Evolutionary conservation across 2,329 filamentous ascomycete species (phyloP), one percentile per base, ranked within the genome.

Genomic region (Cucurbitaria berberidis): DNA sequence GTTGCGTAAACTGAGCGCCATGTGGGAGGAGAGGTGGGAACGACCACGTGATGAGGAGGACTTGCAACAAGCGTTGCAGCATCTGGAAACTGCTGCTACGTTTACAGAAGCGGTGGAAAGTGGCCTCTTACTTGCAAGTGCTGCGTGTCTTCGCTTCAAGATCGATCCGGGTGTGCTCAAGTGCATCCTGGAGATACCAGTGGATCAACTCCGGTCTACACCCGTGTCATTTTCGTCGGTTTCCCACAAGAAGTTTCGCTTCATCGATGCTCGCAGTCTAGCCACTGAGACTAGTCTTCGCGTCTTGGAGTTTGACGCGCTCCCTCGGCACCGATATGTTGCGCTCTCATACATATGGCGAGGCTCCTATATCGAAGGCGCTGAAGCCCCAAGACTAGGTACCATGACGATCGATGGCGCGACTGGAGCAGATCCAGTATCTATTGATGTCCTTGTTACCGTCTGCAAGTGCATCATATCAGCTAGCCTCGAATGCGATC

Each of bases 321-420:
- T 51, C 2, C 42, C 48, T 15, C 29, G n/a, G 8, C 41, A 42
- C 7, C 32, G 35, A 9, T 51, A 51, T 15, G 42, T 44, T 24
- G 27, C 48, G 5, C 24, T 51, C 15, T 45, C 41, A 3, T 51
- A 51, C 24, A 42, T 51, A 10, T 51, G 48, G 48, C 41, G 48
- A 16, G 42, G 42, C 19, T 38, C 35, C 9, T 21, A 38, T 13
- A 11, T 11, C 18, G 18, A 21, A 21, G 10, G 18, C 10, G 18
- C 7, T 5, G 35, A 38, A 15, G 18, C 8, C 8, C 19, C 35
- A 10, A 21, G 9, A 13, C 24, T 16, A 38, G 36, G 30, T 9
- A 45, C 32, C 3, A 45, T 51, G 41, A 11, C 32, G 10, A 42
- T 51, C 21, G 43, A 40, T n/a, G 48, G 48, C 19, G 48, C 35